These are phyloP conservation scores for Rhodamnia argentea DNA, from an alignment of 345 rosid genomes.

Conservation along the genomic window DNA sequence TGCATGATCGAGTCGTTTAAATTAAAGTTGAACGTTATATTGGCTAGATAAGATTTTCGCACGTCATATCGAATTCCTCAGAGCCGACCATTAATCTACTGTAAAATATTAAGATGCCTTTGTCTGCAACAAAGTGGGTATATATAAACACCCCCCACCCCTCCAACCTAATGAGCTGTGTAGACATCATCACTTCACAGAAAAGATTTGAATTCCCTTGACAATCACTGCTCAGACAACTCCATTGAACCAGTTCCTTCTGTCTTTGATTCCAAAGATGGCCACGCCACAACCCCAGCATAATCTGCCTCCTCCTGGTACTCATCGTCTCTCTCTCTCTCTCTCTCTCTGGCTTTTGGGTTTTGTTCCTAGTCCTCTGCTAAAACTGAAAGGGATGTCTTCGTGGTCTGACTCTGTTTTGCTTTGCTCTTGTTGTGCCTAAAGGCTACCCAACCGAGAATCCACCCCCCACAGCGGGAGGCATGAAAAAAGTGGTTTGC, in stretches of 20 bases:
- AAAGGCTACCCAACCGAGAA: slow-evolving; percentile 25
- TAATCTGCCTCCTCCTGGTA: not conserved
- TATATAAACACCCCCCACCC: not conserved
- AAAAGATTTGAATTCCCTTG: not conserved
- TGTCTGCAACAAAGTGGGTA: not conserved
- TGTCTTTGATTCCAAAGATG: not conserved
- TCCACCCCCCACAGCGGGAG: not conserved
- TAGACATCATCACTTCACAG: not conserved
- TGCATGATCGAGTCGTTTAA: too few species aligned
- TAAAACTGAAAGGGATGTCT: not conserved
- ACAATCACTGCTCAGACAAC: not conserved
- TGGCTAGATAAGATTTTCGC: too few species aligned
- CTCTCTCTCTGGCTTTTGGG: not conserved
- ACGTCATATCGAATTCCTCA: too few species aligned
- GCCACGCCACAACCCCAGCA: not conserved
- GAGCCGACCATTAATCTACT: not conserved
- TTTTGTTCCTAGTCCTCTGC: not conserved
- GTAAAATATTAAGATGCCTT: not conserved
- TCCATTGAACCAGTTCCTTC: not conserved
- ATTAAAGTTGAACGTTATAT: too few species aligned
- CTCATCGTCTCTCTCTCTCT: not conserved
- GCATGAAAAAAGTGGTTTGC: slow-evolving; percentile 16
- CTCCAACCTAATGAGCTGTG: not conserved
- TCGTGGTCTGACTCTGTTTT: not conserved
- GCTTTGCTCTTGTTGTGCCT: not conserved